Evolutionary conservation across 257 asterid species (phyloP).

Genomic region (Nicotiana otophora): DNA sequence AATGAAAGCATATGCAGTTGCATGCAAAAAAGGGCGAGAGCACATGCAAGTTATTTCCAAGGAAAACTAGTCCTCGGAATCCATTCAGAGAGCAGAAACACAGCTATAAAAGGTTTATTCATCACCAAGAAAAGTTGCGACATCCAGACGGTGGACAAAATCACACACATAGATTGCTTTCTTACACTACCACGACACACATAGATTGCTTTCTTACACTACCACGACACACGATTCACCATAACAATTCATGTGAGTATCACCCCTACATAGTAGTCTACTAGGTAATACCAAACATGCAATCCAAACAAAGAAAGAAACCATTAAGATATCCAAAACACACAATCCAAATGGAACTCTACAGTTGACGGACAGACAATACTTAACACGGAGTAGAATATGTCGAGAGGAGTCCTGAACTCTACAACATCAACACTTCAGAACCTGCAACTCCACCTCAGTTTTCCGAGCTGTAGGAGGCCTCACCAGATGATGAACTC

Average conservation of each 20-base stretch:
- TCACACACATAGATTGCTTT: not conserved
- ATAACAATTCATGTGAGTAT: not conserved
- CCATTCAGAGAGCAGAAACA: not conserved
- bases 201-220: not conserved
- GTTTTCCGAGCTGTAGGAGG: slow-evolving; percentile 68
- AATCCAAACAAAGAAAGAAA: not conserved
- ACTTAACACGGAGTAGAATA: not conserved
- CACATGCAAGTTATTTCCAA: no score
- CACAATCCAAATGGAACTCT: not conserved
- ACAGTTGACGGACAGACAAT: not conserved
- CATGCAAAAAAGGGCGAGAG: no score
- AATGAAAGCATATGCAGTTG: no score
- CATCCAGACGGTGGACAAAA: not conserved
- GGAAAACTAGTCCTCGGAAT: no score
- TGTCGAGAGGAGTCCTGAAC: not conserved
- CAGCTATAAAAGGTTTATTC: not conserved
- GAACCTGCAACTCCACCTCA: slow-evolving; percentile 24
- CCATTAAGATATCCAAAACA: not conserved
- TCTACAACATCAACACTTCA: not conserved
- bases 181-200: not conserved
- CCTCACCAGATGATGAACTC: slow-evolving; percentile 63
- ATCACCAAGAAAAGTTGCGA: not conserved
- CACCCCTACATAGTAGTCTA: not conserved
- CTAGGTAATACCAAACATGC: not conserved
- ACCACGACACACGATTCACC: not conserved